Percentiles rank a stretch among this genome's conserved stretches.
Evolutionary conservation across 371 early-diverging fungal genomes (phyloP).

Genomic region (Caulochytrium protostelioides): DNA sequence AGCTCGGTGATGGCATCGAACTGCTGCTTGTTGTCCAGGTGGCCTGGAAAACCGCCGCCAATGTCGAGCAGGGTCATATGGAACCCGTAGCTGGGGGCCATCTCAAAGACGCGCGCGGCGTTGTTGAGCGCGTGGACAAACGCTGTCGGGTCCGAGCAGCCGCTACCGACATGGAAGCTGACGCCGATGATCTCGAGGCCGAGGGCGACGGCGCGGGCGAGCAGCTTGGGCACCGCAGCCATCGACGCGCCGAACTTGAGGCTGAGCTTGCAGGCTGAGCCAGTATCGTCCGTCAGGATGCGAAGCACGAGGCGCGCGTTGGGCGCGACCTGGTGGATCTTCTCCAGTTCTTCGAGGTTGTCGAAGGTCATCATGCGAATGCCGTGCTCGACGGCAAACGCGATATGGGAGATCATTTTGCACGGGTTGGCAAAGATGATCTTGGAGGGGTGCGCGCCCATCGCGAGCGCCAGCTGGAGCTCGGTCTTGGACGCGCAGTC

Average conservation of each 20-base stretch:
- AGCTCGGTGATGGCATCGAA: constrained; percentile 68
- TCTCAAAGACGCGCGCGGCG: constrained; percentile 69
- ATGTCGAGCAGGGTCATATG: constrained; percentile 63
- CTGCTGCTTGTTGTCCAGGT: constrained; percentile 43
- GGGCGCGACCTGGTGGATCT: constrained; percentile 61
- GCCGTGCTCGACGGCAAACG: constrained; percentile 48
- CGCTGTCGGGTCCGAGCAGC: constrained; percentile 73
- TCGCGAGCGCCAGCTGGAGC: constrained; percentile 55
- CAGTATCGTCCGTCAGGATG: constrained; percentile 84
- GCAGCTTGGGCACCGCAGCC: constrained; percentile 37
- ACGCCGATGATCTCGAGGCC: constrained; percentile 68
- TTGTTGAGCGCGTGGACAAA: constrained; percentile 72
- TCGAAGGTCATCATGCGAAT: constrained; percentile 92
- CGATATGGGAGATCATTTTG: constrained; percentile 84
- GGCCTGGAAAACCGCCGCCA: constrained; percentile 95
- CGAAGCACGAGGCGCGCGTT: constrained; percentile 72
- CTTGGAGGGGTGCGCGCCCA: constrained; percentile 50
- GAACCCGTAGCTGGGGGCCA: constrained; percentile 50
- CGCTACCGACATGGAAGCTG: constrained; percentile 76
- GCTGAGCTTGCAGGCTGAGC: constrained; percentile 73
- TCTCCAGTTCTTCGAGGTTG: constrained; percentile 85
- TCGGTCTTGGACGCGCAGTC: constrained; percentile 59
- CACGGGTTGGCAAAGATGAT: constrained; percentile 97
- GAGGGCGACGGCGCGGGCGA: constrained; percentile 54
- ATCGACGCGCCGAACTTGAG: constrained; percentile 88